phyloP scores from a whole-genome alignment of 768 basidiomycete genomes.

The Suillus tomentosus region DNA sequence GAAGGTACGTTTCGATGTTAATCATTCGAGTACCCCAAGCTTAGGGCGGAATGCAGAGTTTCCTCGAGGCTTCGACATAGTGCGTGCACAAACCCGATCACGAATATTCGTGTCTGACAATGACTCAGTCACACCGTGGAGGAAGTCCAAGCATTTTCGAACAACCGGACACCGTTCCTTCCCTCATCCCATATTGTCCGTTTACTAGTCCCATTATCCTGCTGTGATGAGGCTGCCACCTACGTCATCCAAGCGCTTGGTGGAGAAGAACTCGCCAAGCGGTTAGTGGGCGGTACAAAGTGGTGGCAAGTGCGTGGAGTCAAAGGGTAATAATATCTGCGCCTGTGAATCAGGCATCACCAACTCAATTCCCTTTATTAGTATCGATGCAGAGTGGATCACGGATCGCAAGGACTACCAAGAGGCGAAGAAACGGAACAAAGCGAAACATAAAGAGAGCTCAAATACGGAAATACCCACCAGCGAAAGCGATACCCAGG shows the following conservation, averaged over 20 bases:
- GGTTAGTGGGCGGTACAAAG: slow-evolving; percentile 83
- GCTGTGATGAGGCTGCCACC: slow-evolving; percentile 73
- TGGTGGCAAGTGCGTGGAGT: slow-evolving; percentile 98
- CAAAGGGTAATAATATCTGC: slow-evolving; percentile 62
- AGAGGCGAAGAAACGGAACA: slow-evolving; percentile 60
- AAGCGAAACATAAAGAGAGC: slow-evolving; percentile 39
- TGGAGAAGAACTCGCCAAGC: slow-evolving; percentile 72
- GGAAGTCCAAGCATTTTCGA: slow-evolving; percentile 77
- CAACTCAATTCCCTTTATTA: slow-evolving; percentile 29
- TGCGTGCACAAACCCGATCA: slow-evolving; percentile 37
- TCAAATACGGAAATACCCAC: slow-evolving; percentile 5
- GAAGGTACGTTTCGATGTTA: slow-evolving; percentile 49
- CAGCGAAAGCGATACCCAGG: slow-evolving; percentile 4
- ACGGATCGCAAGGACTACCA: slow-evolving; percentile 82
- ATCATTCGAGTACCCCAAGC: slow-evolving; percentile 1
- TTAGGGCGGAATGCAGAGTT: slow-evolving; percentile 47
- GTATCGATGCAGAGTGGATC: slow-evolving; percentile 88
- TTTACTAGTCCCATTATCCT: slow-evolving; percentile 70
- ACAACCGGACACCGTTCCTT: slow-evolving; percentile 80
- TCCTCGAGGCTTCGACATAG: slow-evolving; percentile 72
- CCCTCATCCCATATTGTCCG: slow-evolving; percentile 80
- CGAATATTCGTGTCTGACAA: not conserved
- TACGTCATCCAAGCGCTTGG: slow-evolving; percentile 79
- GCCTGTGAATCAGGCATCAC: slow-evolving; percentile 18
- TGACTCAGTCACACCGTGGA: slow-evolving; percentile 75